Percentiles rank a stretch among this genome's conserved stretches.
Evolutionary conservation across 805 yeast species (phyloP).

Genomic region (Naumovozyma dairenensis): DNA sequence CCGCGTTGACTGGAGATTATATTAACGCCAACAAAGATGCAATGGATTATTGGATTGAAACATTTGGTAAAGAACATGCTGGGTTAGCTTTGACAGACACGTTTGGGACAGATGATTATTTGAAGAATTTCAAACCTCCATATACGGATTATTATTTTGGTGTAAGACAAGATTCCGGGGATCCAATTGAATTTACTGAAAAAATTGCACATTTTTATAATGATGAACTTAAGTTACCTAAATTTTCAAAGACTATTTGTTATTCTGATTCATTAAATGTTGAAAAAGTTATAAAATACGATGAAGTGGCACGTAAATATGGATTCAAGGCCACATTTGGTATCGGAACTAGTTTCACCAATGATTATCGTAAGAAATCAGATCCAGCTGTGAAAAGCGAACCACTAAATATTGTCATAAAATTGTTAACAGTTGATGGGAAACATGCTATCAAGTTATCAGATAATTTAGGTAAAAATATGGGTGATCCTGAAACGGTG

Average conservation of each 20-base stretch:
- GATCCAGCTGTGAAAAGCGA: slow-evolving; percentile 41
- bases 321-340: slow-evolving; percentile 75
- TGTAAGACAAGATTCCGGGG: slow-evolving; percentile 93
- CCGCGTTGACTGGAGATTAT: slow-evolving; percentile 74
- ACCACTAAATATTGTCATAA: slow-evolving; percentile 87
- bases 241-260: slow-evolving; percentile 57
- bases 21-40: slow-evolving; percentile 57
- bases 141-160: slow-evolving; percentile 69
- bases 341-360: slow-evolving; percentile 86
- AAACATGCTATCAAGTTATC: slow-evolving; percentile 76
- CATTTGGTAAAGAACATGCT: slow-evolving; percentile 66
- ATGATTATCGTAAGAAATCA: slow-evolving; percentile 48
- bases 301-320: slow-evolving; percentile 51
- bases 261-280: slow-evolving; percentile 79
- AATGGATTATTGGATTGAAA: slow-evolving; percentile 75
- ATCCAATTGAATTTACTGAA: slow-evolving; percentile 65
- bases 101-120: slow-evolving; percentile 80
- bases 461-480: slow-evolving; percentile 82
- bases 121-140: slow-evolving; percentile 54
- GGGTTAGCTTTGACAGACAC: slow-evolving; percentile 93
- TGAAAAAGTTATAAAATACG: slow-evolving; percentile 60
- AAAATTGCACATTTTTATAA: slow-evolving; percentile 57
- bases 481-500: slow-evolving; percentile 73
- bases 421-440: slow-evolving; percentile 61
- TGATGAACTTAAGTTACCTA: slow-evolving; percentile 44